A percentile compares a stretch with the other conserved stretches of the same genome.
phyloP scores from a whole-genome alignment of 805 yeast species.

The Candida arabinofermentans region DNA sequence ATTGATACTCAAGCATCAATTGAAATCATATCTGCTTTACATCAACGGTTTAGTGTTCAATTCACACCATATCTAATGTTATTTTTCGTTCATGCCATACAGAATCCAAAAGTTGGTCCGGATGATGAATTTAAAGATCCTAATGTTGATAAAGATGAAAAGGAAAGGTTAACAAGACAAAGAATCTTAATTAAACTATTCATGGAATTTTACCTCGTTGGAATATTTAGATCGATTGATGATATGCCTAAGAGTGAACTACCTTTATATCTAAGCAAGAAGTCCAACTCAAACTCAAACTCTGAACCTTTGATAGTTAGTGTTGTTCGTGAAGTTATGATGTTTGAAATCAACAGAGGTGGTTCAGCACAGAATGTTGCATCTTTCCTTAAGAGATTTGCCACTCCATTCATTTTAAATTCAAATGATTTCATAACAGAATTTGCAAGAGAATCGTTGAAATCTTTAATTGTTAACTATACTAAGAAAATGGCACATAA shows the following conservation, averaged over 20 bases:
- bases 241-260: constrained; percentile 39
- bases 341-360: constrained; percentile 32
- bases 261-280: constrained; percentile 39
- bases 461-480: constrained; percentile 39
- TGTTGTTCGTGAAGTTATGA: constrained; percentile 41
- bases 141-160: constrained; percentile 40
- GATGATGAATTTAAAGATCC: constrained; percentile 21
- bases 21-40: constrained; percentile 66
- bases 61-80: constrained; percentile 51
- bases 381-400: constrained; percentile 47
- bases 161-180: constrained; percentile 37
- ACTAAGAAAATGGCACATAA: constrained; percentile 38
- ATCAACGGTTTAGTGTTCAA: constrained; percentile 59
- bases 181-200: constrained; percentile 47
- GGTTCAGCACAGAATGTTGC: constrained; percentile 36
- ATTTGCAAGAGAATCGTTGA: constrained; percentile 26
- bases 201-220: constrained; percentile 55
- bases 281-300: too few relatives aligned
- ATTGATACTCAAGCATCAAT: constrained; percentile 62
- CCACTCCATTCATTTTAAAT: constrained; percentile 31
- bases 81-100: constrained; percentile 38
- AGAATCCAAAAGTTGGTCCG: constrained; percentile 32
- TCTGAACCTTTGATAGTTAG: constrained; percentile 39
- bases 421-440: constrained; percentile 28
- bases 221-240: constrained; percentile 45